Conservation (phyloP, 1,139 yeast genomes). For the Scheffersomyces parashehatae region DNA sequence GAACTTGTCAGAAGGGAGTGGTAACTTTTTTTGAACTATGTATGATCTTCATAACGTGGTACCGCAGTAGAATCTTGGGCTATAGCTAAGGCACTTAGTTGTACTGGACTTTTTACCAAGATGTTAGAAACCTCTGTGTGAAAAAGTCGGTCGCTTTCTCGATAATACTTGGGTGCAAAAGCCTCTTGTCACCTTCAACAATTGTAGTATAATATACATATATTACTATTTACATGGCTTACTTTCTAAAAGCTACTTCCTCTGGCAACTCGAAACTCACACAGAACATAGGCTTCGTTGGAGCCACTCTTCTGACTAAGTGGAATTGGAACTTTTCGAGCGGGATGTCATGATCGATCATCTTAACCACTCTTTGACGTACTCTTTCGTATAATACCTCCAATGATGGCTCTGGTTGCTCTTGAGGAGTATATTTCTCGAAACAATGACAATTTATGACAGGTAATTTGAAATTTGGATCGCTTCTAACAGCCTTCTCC, state of each 20-base stretch:
- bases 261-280: constrained; percentile 76
- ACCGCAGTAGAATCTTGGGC: too few species aligned
- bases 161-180: too few species aligned
- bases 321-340: constrained; percentile 61
- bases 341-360: constrained; percentile 52
- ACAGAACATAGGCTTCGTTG: constrained; percentile 95
- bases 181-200: too few species aligned
- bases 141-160: too few species aligned
- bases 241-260: constrained; percentile 63
- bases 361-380: constrained; percentile 54
- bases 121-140: too few species aligned
- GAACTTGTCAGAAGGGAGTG: too few species aligned
- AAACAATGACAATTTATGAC: constrained; percentile 87
- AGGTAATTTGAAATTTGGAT: constrained; percentile 64
- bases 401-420: constrained; percentile 62
- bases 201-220: neutral
- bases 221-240: neutral
- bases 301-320: constrained; percentile 89
- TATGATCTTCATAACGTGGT: too few species aligned
- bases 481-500: constrained; percentile 27
- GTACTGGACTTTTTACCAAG: too few species aligned
- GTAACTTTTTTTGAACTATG: too few species aligned
- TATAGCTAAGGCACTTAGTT: too few species aligned
- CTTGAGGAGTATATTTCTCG: constrained; percentile 76
- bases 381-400: constrained; percentile 67